Evolutionary conservation across 2,329 filamentous ascomycete genomes (phyloP), one percentile per base, ranked within the genome.

Genomic region (Cladosporium sp.): DNA sequence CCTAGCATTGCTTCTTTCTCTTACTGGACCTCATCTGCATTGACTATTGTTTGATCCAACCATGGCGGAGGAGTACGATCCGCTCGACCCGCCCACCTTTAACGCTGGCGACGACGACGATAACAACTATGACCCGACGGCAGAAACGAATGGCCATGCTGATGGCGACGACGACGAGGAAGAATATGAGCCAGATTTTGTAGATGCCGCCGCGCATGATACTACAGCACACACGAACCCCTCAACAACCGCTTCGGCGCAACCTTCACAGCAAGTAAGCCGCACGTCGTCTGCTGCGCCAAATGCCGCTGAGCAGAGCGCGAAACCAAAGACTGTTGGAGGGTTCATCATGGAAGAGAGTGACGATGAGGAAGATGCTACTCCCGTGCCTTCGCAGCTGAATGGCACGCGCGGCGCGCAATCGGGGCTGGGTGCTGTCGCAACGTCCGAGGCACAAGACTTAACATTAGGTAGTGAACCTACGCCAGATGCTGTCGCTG

Each of bases 311-410:
- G 57, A 55, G 45, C 54, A 60, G 36, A 54, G 51, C 43, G 60
- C 49, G 60, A 73, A 75, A 63, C 69, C 75, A 61, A 76, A 73
- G 61, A 79, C 74, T 54, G 76, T 78, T 62, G 79, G 78, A 65
- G 80, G 79, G 59, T 82, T 83, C 72, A 76, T 81, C 68, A 75
- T 79, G 65, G 80, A 83, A 68, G 79, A 80, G 65, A 78, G 81
- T 66, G 76, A 78, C 61, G 76, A 78, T 63, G 78, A 80, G 62
- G 49, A 57, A 45, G 55, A 53, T 38, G 53, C 53, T 33, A 55
- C 51, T 50, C 51, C 45, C 16, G 51, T 57, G 22, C 53, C 58
- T 22, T 59, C 57, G 41, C 60, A 63, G 52, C 41, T 57, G n/a
- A 60, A 59, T 49, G 59, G 58, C 36, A 51, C 53, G 49, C 53